Evolutionary conservation across 176 grass and related monocot species (phyloP).

Genomic region (Tuctoria greenei): DNA sequence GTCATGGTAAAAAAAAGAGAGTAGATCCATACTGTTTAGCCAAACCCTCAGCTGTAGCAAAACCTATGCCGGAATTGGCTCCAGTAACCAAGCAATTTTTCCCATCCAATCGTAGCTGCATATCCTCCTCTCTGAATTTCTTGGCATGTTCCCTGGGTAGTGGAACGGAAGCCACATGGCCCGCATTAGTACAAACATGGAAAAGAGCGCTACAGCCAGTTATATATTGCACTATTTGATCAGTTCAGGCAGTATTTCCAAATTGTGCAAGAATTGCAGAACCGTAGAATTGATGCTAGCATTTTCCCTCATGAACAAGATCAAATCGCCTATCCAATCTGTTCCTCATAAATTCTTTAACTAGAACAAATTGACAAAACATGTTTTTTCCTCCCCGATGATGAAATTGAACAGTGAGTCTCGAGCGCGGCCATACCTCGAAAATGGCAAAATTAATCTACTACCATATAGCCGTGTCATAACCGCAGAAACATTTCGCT

Average conservation of each 20-base stretch:
- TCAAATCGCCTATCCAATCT: background rate
- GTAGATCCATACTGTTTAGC: slow-evolving; percentile 66
- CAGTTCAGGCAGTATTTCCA: background rate
- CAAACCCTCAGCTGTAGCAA: slow-evolving; percentile 74
- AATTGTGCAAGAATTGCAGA: background rate
- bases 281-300: background rate
- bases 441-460: background rate
- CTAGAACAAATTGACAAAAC: background rate
- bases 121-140: slow-evolving; percentile 88
- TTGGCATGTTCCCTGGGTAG: slow-evolving; percentile 72
- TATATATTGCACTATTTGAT: background rate
- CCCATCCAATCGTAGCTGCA: slow-evolving; percentile 73
- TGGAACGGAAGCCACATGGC: background rate
- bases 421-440: background rate
- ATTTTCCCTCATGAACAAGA: background rate
- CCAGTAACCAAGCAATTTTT: slow-evolving; percentile 87
- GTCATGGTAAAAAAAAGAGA: background rate
- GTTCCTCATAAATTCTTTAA: background rate
- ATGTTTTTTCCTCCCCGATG: background rate
- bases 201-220: background rate
- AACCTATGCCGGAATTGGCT: slow-evolving; percentile 93
- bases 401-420: background rate
- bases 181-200: background rate
- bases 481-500: background rate
- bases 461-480: background rate